These are phyloP conservation scores for Artemisia tridentata DNA, from an alignment of 129 eudicot species.

Conservation along the genomic window DNA sequence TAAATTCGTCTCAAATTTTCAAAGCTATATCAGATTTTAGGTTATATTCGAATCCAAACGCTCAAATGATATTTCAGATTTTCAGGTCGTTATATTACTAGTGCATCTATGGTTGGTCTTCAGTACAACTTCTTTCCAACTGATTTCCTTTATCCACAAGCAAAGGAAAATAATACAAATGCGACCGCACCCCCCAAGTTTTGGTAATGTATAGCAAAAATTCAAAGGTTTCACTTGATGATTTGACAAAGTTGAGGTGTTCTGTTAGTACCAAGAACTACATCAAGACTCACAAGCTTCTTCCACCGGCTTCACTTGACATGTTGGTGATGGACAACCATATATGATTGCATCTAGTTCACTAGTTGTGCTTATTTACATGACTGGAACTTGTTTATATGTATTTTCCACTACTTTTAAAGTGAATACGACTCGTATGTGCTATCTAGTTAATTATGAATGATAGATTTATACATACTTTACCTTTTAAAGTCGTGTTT, in stretches of 20 bases:
- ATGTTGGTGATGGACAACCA: neutral
- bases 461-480: neutral
- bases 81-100: neutral
- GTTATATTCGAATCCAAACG: too few species aligned
- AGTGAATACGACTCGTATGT: neutral
- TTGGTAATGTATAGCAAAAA: slow-evolving; percentile 11
- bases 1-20: too few species aligned
- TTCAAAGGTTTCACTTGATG: slow-evolving; percentile 14
- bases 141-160: slow-evolving; percentile 31
- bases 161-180: slow-evolving; percentile 3
- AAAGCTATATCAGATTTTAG: too few species aligned
- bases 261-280: slow-evolving; percentile 8
- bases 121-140: slow-evolving; percentile 43
- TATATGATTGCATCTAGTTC: neutral
- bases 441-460: neutral
- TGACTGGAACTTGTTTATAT: neutral
- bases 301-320: slow-evolving; percentile 10
- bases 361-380: slow-evolving; percentile 3
- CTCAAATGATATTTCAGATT: too few species aligned
- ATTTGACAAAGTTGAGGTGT: slow-evolving; percentile 6
- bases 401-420: too few species aligned
- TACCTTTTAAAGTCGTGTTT: neutral
- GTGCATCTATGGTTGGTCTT: slow-evolving; percentile 32
- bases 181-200: slow-evolving; percentile 18
- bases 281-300: slow-evolving; percentile 18